Conservation (phyloP, 108 stramenopile genomes). For the Fistulifera pelliculosa region DNA sequence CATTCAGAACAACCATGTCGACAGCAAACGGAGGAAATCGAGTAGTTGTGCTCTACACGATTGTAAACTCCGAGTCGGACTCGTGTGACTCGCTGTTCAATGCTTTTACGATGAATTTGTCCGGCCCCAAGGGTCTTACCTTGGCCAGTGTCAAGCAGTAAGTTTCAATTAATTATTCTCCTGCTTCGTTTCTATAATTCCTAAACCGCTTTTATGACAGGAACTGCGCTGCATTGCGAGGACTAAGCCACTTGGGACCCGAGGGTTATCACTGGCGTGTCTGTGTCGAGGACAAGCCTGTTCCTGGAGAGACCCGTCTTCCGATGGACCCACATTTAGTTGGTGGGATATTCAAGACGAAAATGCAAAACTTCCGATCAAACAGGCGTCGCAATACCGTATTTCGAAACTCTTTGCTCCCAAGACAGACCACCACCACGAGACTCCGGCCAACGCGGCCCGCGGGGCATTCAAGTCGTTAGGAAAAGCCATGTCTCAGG, state of each 20-base stretch:
- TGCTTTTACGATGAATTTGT: slow-evolving; percentile 57
- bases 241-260: slow-evolving; percentile 45
- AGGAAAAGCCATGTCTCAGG: slow-evolving; percentile 64
- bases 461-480: slow-evolving; percentile 73
- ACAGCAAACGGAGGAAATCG: neutral
- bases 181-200: neutral
- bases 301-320: slow-evolving; percentile 16
- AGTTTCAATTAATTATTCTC: slow-evolving; percentile 10
- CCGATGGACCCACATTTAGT: slow-evolving; percentile 23
- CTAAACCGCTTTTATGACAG: slow-evolving; percentile 7
- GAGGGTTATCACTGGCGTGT: slow-evolving; percentile 83
- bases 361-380: slow-evolving; percentile 71
- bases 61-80: slow-evolving; percentile 40
- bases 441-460: slow-evolving; percentile 56
- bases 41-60: slow-evolving; percentile 39
- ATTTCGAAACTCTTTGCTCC: slow-evolving; percentile 54
- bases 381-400: slow-evolving; percentile 46
- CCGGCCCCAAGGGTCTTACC: slow-evolving; percentile 35
- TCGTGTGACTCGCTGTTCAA: slow-evolving; percentile 36
- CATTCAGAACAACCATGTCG: too few relatives aligned
- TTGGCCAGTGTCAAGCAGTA: slow-evolving; percentile 58
- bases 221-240: slow-evolving; percentile 44
- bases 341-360: slow-evolving; percentile 92
- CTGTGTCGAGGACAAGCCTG: slow-evolving; percentile 65
- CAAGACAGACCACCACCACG: slow-evolving; percentile 11